phyloP scores from a whole-genome alignment of 2,329 filamentous ascomycete species.

The Ceratocystis colombiana region DNA sequence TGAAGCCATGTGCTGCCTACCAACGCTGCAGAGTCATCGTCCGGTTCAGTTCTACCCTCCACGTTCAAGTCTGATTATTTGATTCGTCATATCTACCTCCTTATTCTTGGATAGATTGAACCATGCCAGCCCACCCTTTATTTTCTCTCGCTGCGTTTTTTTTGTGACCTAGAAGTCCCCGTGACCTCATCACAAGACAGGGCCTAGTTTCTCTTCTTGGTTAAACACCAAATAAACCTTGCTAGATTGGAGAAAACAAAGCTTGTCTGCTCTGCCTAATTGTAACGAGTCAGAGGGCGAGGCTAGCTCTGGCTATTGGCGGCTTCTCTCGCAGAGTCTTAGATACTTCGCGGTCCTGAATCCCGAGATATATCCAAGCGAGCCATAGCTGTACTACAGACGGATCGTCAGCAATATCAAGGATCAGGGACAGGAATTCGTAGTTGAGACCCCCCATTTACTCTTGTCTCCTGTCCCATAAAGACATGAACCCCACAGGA shows the following conservation, averaged over 20 bases:
- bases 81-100: neutral
- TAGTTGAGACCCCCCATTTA: too few species aligned
- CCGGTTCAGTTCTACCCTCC: neutral
- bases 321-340: too few species aligned
- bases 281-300: too few species aligned
- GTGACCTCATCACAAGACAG: constrained; percentile 7
- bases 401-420: neutral
- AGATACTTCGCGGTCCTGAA: neutral
- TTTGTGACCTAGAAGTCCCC: neutral
- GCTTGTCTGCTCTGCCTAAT: too few species aligned
- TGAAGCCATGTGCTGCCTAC: neutral
- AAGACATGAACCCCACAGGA: neutral
- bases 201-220: neutral
- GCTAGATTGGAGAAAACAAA: neutral
- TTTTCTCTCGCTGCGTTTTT: neutral
- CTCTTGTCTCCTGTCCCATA: neutral
- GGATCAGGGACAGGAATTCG: constrained; percentile 2
- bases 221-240: neutral
- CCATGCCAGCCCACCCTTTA: neutral
- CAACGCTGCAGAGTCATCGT: neutral
- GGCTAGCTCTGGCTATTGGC: too few species aligned
- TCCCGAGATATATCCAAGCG: constrained; percentile 12
- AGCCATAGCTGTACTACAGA: neutral
- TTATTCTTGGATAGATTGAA: neutral
- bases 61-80: neutral